Base-by-base conservation (phyloP, 2,329 filamentous ascomycete species). In the Verticillium alfalfae region DNA sequence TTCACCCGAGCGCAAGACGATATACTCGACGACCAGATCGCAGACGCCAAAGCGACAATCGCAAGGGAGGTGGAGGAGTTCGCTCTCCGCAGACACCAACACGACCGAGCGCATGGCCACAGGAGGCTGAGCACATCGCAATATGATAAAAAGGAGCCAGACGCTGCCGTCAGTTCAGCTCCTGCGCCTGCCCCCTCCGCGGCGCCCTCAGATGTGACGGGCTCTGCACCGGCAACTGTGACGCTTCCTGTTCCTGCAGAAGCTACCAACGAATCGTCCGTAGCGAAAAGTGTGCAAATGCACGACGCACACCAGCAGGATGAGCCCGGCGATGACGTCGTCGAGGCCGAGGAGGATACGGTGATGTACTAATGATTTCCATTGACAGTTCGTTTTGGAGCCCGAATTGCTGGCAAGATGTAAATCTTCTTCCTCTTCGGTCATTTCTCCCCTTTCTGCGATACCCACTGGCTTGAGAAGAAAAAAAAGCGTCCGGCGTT, bases 311-410 rank as follows among this genome's bases (percentile, higher is more conserved):
- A 79, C 62, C 71, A 83, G 67, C 83, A 90, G 63, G 90, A 93
- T 69, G 88, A 92, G 65, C 83, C 84, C 58, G 90, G 87, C 60
- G 91, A 93, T 70, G 88, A 94, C 61, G 82, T 96, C 66, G 87
- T 95, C 60, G 90, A 92, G 73, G 91, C 89, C 60, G 91, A 92
- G 63, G 93, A 97, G 78, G 93, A 97, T 70, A 93, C 89, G 68
- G 92, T 97, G 60, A 94, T 96, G 63, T 97, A 97, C 78, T 97
- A 79, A 84, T 56, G 18, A n/a, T 49, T 41, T 49, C 18, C 45
- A n/a, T 26, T 12, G 45, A 49, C n/a, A 49, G 45, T 22, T 18
- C 22, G n/a, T 8, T 26, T 49, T 49, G 18, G 18, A 31, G n/a
- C 12, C 9, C n/a, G 8, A 49, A 18, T 12, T 22, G 13, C 18